Base-by-base conservation (phyloP, 2,329 filamentous ascomycete species). In the Thielaviopsis euricoi region DNA sequence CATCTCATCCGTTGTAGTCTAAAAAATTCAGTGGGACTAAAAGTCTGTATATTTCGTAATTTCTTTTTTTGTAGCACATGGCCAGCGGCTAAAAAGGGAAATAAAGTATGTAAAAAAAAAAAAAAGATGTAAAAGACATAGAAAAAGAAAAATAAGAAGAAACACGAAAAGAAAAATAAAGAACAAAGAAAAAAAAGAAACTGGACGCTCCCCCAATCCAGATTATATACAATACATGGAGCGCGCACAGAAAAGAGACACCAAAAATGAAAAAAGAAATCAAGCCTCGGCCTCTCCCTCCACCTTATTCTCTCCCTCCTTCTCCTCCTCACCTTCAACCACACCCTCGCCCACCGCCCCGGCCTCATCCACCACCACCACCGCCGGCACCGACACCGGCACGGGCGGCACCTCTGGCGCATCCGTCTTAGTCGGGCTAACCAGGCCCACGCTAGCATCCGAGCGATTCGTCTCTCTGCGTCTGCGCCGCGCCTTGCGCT, bases 401-500 rank as follows among this genome's bases (percentile, higher is more conserved):
- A 55, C 19, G 17, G 21, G 23, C 13, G n/a, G 52, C 26, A 43
- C 33, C 48, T 21, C 53, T 50, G n/a, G 40, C 25, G 37, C 37
- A 43, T 51, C 48, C 64, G 21, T 66, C 63, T 26, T 61, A 65
- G 40, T 62, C 63, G 21, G 57, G 52, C 33, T 67, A 65, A 7
- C 57, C 46, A 15, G 33, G 4, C 58, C 58, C 58, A 37, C 58
- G 55, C 33, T 63, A 56, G 53, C 62, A 61, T 60, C 69, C 66
- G 15, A 63, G 54, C 51, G 69, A 10, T 77, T 75, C 65, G 80
- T 84, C 60, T 85, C 80, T 62, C 86, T 74, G 64, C 87, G 74
- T 62, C 86, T 72, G 64, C 88, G 74, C 49, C 87, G 73, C 62
- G 79, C 74, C 59, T 81, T 78, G 57, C 88, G 75, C 70, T 94